Base-by-base conservation (phyloP, 352 stramenopile species). In the Globisporangium nodosum region DNA sequence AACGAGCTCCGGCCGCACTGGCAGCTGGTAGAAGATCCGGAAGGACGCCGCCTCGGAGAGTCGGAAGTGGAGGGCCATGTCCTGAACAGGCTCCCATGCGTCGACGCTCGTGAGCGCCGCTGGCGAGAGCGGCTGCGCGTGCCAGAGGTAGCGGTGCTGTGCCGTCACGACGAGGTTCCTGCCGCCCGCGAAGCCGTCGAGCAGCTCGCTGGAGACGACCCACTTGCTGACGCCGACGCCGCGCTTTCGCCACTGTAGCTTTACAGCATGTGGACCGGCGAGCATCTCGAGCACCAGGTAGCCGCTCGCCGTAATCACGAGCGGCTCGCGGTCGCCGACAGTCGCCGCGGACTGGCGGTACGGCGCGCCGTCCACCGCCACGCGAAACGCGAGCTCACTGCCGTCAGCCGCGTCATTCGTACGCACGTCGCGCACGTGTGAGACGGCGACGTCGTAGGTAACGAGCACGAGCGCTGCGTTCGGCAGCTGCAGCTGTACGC, bases 1-100 rank as follows among this genome's bases (percentile, higher is more conserved):
- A 6, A 90, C 55, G 51, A 81, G 56, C 53, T 86, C 65, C 0
- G 83, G 77, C 3, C 75, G 81, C 1, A 85, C 78, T 47, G 81
- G 81, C 1, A 92, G 61, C 52, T 90, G 80, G 57, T 90, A 92
- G 49, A 92, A 90, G 30, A 92, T 73, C 8, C 74, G 76, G 3
- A 90, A 64, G 5, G 71, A 73, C 18, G 71, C 64, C 2, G 61
- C n/a, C 48, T 88, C 75, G 0, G 70, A 66, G 1, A 90, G 49
- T 0, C 76, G 71, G 52, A 92, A 76, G 11, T 65, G 66, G 0
- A 92, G 27, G 3, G 52, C 24, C 78, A 90, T 92, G 11, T 78
- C 80, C 0, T 67, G 51, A 12, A 90, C 70, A 5, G 52, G 45
- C 52, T 88, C 76, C 83, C 83, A 92, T 27, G 61, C 64, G 52